A percentile compares a stretch with the other conserved stretches of the same genome.
phyloP scores from a whole-genome alignment of 345 rosid species.

The Gossypium anomalum region DNA sequence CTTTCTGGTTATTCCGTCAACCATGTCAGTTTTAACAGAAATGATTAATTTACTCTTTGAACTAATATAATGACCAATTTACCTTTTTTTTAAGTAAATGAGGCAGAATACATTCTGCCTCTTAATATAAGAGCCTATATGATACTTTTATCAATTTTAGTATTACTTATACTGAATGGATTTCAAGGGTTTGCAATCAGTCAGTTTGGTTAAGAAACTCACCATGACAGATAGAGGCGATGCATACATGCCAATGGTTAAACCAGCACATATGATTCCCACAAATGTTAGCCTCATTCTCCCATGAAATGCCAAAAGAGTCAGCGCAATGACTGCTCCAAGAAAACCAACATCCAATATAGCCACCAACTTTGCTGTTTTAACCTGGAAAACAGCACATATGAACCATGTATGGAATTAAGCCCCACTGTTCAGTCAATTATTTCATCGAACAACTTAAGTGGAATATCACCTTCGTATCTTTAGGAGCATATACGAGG shows the following conservation, averaged over 20 bases:
- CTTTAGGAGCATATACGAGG: constrained; percentile 41
- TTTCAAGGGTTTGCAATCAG: too few relatives aligned
- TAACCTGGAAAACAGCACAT: constrained; percentile 29
- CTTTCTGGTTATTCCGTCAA: too few relatives aligned
- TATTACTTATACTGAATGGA: too few relatives aligned
- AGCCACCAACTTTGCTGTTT: constrained; percentile 35
- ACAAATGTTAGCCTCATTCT: constrained; percentile 31
- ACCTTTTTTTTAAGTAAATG: too few relatives aligned
- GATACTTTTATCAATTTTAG: too few relatives aligned
- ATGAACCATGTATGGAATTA: neutral
- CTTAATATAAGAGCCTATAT: too few relatives aligned
- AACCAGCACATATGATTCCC: constrained; percentile 45
- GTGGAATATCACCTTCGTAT: constrained; percentile 33
- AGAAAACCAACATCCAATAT: constrained; percentile 46
- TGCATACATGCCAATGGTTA: constrained; percentile 57
- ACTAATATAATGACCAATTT: too few relatives aligned
- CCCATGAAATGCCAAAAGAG: constrained; percentile 43
- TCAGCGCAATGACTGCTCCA: constrained; percentile 36
- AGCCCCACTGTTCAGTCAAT: neutral
- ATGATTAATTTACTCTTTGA: too few relatives aligned
- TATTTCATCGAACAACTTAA: neutral
- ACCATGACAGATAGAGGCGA: constrained; percentile 53
- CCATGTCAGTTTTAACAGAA: too few relatives aligned
- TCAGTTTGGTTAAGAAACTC: neutral
- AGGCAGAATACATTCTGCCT: too few relatives aligned